Evolutionary conservation across 164 flowering plant species (phyloP).

Genomic region (Kalanchoe fedtschenkoi): DNA sequence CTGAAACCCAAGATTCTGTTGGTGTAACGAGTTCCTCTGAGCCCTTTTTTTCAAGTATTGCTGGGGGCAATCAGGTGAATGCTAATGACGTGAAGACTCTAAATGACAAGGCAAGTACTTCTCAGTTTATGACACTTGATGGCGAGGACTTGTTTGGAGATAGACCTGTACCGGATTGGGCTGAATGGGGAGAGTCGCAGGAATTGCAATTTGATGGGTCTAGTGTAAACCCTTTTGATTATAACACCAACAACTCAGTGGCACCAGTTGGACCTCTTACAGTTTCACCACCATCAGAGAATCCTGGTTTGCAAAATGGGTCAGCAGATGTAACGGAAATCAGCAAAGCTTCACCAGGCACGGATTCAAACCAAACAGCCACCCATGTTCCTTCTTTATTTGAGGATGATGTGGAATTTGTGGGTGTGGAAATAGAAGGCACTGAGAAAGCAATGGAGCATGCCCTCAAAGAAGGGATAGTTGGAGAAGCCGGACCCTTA

Average conservation of each 20-base stretch:
- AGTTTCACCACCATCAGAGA: constrained; percentile 25
- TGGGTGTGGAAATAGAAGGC: constrained; percentile 86
- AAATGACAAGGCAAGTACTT: constrained; percentile 20
- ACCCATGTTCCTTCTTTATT: constrained; percentile 45
- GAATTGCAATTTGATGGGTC: constrained; percentile 51
- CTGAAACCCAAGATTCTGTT: constrained; percentile 25
- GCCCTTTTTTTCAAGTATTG: constrained; percentile 15
- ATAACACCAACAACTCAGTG: constrained; percentile 15
- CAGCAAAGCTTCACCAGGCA: constrained; percentile 18
- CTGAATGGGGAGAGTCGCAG: constrained; percentile 62
- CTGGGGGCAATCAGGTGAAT: constrained; percentile 14
- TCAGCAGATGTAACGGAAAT: constrained; percentile 20
- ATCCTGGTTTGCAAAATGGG: constrained; percentile 37
- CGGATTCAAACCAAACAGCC: constrained; percentile 20
- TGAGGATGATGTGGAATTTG: constrained; percentile 88
- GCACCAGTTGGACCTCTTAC: constrained; percentile 13
- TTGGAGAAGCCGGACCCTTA: constrained; percentile 83
- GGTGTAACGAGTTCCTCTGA: constrained; percentile 33
- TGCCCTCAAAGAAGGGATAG: constrained; percentile 84
- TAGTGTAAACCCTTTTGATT: constrained; percentile 47
- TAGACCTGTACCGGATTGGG: constrained; percentile 67
- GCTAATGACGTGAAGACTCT: constrained; percentile 17
- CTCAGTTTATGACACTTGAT: constrained; percentile 34
- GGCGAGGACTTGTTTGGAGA: constrained; percentile 38
- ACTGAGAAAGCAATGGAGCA: constrained; percentile 87